phyloP scores from a whole-genome alignment of 208 protist species.

The Trypanosoma boissoni region DNA sequence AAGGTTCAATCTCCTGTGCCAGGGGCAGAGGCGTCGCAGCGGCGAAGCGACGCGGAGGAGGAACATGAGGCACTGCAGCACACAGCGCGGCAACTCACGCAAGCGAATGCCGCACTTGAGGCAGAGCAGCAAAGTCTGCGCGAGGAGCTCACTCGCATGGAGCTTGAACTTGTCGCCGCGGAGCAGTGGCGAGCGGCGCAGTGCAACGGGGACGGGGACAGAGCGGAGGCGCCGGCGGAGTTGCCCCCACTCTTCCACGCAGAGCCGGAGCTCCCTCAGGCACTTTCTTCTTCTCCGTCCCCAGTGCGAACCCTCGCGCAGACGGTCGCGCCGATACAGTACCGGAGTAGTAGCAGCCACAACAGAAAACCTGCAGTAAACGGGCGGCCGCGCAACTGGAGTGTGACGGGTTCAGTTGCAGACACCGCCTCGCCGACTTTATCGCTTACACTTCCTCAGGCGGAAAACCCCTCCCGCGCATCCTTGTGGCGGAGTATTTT shows the following conservation, averaged over 20 bases:
- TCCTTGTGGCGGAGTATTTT: slow-evolving; percentile 6
- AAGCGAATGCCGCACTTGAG: slow-evolving; percentile 30
- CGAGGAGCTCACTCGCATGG: slow-evolving; percentile 32
- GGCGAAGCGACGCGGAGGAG: slow-evolving; percentile 28
- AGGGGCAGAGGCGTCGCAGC: background rate
- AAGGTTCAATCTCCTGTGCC: no score
- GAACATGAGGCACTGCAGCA: slow-evolving; percentile 46
- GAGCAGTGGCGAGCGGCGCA: slow-evolving; percentile 30
- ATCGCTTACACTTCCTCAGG: background rate
- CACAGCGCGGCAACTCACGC: slow-evolving; percentile 28
- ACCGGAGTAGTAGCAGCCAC: no score
- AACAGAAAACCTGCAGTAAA: no score
- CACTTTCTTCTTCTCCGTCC: no score
- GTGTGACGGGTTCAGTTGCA: background rate
- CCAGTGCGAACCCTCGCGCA: no score
- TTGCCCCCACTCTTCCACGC: background rate
- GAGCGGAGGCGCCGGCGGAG: background rate
- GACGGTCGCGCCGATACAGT: no score
- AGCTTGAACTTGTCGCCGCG: slow-evolving; percentile 44
- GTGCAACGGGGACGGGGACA: no score
- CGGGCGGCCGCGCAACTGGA: no score
- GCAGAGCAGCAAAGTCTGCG: slow-evolving; percentile 39
- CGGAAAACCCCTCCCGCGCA: background rate
- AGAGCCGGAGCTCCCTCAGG: background rate
- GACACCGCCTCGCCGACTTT: background rate